Percentiles rank a stretch among this genome's conserved stretches.
phyloP scores from a whole-genome alignment of 805 yeast genomes.

The Osmozyma mogii region DNA sequence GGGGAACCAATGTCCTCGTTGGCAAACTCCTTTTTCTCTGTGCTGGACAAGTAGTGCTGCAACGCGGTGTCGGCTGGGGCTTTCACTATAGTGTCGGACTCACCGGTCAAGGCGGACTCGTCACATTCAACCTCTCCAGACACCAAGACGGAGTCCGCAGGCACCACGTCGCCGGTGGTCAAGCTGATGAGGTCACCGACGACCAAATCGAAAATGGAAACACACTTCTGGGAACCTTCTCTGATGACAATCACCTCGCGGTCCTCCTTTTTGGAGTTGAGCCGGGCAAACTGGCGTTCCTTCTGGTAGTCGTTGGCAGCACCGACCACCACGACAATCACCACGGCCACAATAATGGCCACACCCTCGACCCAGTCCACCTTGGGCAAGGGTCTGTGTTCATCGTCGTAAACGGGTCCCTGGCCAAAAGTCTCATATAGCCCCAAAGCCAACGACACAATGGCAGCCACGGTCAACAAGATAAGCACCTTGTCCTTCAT shows the following conservation, averaged over 20 bases:
- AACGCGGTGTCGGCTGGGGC: constrained; percentile 42
- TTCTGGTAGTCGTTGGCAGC: constrained; percentile 96
- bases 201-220: constrained; percentile 65
- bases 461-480: constrained; percentile 76
- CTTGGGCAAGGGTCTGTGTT: constrained; percentile 68
- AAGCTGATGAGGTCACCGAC: constrained; percentile 81
- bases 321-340: constrained; percentile 87
- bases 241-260: constrained; percentile 72
- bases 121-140: constrained; percentile 79
- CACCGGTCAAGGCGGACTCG: constrained; percentile 92
- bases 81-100: constrained; percentile 75
- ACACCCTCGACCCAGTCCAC: constrained; percentile 99
- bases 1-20: constrained; percentile 34
- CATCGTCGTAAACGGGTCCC: constrained; percentile 66
- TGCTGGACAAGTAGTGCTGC: constrained; percentile 22
- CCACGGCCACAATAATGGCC: constrained; percentile 87
- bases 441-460: constrained; percentile 83
- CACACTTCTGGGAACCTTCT: constrained; percentile 55
- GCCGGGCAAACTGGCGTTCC: constrained; percentile 82
- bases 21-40: constrained; percentile 15
- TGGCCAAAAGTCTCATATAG: constrained; percentile 88
- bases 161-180: constrained; percentile 91
- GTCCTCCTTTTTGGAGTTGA: constrained; percentile 83
- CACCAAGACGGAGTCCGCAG: constrained; percentile 77
- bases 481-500: constrained; percentile 87